Conservation (phyloP, 2,329 filamentous ascomycete species). For the Beauveria bassiana region DNA sequence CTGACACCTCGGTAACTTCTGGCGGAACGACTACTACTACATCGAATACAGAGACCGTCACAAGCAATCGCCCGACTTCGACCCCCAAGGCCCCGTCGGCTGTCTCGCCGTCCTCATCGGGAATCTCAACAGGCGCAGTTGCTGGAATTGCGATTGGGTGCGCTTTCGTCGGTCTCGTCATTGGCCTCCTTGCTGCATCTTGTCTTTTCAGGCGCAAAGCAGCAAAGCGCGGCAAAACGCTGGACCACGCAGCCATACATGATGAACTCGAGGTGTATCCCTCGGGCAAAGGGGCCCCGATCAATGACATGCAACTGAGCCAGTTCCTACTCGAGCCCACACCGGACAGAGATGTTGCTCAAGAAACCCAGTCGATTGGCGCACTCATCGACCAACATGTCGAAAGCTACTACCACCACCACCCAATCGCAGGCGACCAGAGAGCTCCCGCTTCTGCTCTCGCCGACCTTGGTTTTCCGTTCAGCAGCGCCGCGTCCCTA, state of each 20-base stretch:
- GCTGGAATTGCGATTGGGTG: slow-evolving; percentile 25
- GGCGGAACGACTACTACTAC: not conserved
- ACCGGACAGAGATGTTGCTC: slow-evolving; percentile 28
- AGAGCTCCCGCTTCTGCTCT: slow-evolving; percentile 16
- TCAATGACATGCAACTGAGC: slow-evolving; percentile 21
- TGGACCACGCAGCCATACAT: not conserved
- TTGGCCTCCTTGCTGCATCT: slow-evolving; percentile 20
- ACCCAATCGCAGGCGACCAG: slow-evolving; percentile 16
- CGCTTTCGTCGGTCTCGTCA: slow-evolving; percentile 19
- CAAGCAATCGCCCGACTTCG: not conserved
- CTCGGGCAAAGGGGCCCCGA: slow-evolving; percentile 9
- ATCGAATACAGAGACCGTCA: not conserved
- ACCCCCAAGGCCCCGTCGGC: not conserved
- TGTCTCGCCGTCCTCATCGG: not conserved
- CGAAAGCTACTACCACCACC: slow-evolving; percentile 30
- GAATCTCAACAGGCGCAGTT: slow-evolving; percentile 15
- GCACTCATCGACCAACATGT: slow-evolving; percentile 32
- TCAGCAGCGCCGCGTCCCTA: slow-evolving; percentile 15
- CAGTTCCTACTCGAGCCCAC: slow-evolving; percentile 29
- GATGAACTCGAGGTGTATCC: slow-evolving; percentile 6
- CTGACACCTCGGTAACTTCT: not conserved
- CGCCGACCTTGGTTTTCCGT: not conserved
- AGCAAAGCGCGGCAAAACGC: not conserved
- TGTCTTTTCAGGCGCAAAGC: slow-evolving; percentile 19
- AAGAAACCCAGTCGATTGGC: slow-evolving; percentile 26